Evolutionary conservation across 2,329 filamentous ascomycete genomes (phyloP).

Genomic region (Hymenoscyphus infarciens): DNA sequence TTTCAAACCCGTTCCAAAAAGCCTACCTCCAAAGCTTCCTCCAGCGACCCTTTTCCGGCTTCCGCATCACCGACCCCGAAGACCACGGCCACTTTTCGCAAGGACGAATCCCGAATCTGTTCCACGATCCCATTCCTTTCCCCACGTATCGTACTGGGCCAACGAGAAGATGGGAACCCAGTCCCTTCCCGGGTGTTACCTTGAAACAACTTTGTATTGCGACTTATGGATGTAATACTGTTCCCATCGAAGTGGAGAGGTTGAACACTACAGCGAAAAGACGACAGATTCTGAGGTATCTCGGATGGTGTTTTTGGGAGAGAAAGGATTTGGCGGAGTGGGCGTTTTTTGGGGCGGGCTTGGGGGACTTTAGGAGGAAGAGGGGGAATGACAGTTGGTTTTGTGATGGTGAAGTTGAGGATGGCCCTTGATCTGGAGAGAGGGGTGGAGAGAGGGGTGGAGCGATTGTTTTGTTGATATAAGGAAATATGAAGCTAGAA

Average conservation of each 20-base stretch:
- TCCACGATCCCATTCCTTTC: background rate
- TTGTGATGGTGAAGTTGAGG: background rate
- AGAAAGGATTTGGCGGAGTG: constrained; percentile 1
- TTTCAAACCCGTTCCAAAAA: background rate
- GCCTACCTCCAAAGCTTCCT: constrained; percentile 3
- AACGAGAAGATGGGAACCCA: background rate
- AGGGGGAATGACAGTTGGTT: constrained; percentile 2
- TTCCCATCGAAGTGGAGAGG: background rate
- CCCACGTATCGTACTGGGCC: background rate
- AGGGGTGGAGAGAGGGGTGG: background rate
- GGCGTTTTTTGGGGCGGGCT: constrained; percentile 3
- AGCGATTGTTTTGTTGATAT: background rate
- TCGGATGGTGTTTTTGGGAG: constrained; percentile 10
- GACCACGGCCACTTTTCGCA: constrained; percentile 8
- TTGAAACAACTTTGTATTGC: constrained; percentile 5
- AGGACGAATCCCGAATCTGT: background rate
- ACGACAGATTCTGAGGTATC: constrained; percentile 1
- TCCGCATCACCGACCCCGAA: constrained; percentile 1
- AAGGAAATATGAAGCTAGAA: background rate
- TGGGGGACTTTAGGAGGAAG: constrained; percentile 4
- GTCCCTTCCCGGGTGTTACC: constrained; percentile 7
- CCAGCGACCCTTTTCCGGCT: constrained; percentile 3
- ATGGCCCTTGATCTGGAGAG: background rate
- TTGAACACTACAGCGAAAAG: background rate
- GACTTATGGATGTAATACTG: constrained; percentile 1